phyloP scores from a whole-genome alignment of 2,329 filamentous ascomycete species.

The Paecilomyces variotii region DNA sequence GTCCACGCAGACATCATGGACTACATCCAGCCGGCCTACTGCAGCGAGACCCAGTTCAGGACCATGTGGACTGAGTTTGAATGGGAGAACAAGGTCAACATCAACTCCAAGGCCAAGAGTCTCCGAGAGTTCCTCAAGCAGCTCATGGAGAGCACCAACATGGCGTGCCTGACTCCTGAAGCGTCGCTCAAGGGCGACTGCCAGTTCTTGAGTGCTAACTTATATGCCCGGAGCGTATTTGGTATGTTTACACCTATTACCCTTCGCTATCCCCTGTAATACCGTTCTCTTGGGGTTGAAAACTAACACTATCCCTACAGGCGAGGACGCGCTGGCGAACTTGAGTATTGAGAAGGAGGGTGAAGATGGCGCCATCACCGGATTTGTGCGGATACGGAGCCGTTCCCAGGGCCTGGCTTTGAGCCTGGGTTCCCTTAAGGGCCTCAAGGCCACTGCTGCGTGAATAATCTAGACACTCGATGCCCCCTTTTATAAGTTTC shows the following conservation, averaged over 20 bases:
- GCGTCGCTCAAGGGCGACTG: conserved; percentile 95
- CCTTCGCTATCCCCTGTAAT: background rate
- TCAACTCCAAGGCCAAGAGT: conserved; percentile 92
- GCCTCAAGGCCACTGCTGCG: conserved; percentile 63
- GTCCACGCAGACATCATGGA: conserved; percentile 99
- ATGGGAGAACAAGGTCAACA: conserved; percentile 99
- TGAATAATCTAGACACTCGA: conserved; percentile 21
- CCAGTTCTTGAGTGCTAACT: conserved; percentile 92
- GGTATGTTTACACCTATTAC: conserved; percentile 55
- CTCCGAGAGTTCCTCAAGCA: conserved; percentile 87
- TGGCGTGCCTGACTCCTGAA: conserved; percentile 95
- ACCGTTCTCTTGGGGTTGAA: conserved; percentile 5
- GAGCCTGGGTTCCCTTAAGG: conserved; percentile 89
- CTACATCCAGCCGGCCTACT: conserved; percentile 95
- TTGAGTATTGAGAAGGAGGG: conserved; percentile 97
- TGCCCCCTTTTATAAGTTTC: conserved; percentile 17
- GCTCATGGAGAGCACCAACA: conserved; percentile 96
- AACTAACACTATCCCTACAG: conserved; percentile 42
- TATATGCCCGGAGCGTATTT: conserved; percentile 95
- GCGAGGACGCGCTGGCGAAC: conserved; percentile 96
- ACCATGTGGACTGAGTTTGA: conserved; percentile 99
- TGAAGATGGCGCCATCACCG: conserved; percentile 88
- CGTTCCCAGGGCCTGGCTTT: conserved; percentile 90
- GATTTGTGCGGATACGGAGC: conserved; percentile 96
- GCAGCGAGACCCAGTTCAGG: conserved; percentile 95